A percentile compares a stretch with the other conserved stretches of the same genome.
Evolutionary conservation across 345 rosid genomes (phyloP).

Genomic region (Populus nigra): DNA sequence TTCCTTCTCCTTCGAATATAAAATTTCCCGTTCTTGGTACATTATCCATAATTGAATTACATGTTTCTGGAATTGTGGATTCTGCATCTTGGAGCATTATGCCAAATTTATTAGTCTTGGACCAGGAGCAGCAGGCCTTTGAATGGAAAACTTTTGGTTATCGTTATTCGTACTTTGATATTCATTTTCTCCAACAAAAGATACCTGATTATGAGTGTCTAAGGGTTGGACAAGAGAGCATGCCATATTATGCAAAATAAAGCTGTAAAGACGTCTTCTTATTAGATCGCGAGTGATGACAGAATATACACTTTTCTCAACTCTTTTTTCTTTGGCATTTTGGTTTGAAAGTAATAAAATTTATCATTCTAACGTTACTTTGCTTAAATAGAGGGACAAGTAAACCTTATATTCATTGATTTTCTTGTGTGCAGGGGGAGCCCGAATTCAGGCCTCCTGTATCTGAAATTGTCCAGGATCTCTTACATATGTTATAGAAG

Average conservation of each 20-base stretch:
- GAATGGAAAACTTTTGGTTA: neutral
- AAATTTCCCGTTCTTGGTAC: neutral
- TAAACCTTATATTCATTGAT: neutral
- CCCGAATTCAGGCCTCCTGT: constrained; percentile 84
- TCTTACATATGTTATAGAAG: constrained; percentile 56
- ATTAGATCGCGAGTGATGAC: too few species aligned
- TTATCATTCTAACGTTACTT: neutral
- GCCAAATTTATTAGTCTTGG: neutral
- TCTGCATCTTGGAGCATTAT: neutral
- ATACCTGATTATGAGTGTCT: neutral
- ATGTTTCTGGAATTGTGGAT: neutral
- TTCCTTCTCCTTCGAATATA: neutral
- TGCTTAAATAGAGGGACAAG: neutral
- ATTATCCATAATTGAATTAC: neutral
- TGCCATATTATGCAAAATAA: neutral
- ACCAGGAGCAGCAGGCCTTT: neutral
- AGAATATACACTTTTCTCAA: neutral
- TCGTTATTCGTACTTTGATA: neutral
- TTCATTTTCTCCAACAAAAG: neutral
- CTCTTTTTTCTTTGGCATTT: neutral
- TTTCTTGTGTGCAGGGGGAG: constrained; percentile 50
- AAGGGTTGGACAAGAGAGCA: neutral
- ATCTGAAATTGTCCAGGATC: constrained; percentile 90
- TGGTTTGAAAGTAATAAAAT: neutral
- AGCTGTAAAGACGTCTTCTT: neutral